phyloP scores from a whole-genome alignment of 2,329 filamentous ascomycete species.

The Phaeoacremonium minimum region DNA sequence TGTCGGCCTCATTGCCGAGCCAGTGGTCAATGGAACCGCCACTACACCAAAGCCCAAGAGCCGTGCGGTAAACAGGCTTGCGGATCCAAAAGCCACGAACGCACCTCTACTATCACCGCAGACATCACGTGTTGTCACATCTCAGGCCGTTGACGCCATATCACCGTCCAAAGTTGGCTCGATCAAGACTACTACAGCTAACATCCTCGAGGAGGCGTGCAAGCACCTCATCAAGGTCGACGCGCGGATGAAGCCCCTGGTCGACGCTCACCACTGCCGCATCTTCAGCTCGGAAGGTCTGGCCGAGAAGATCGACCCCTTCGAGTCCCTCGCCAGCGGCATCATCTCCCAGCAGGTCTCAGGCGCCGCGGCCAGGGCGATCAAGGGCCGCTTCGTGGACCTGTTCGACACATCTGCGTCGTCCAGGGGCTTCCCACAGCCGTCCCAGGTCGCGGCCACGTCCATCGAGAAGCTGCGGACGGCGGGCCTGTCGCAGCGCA shows the following conservation, averaged over 20 bases:
- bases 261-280: conserved; percentile 71
- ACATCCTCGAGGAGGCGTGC: conserved; percentile 70
- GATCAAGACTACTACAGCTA: conserved; percentile 58
- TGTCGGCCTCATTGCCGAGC: conserved; percentile 32
- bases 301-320: conserved; percentile 84
- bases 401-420: conserved; percentile 50
- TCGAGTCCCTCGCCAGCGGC: conserved; percentile 74
- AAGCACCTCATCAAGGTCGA: conserved; percentile 72
- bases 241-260: conserved; percentile 63
- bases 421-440: conserved; percentile 61
- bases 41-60: conserved; percentile 29
- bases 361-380: conserved; percentile 82
- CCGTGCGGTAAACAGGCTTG: conserved; percentile 47
- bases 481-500: conserved; percentile 86
- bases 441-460: conserved; percentile 63
- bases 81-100: conserved; percentile 62
- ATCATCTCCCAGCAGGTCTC: conserved; percentile 98
- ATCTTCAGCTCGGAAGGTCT: conserved; percentile 79
- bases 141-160: conserved; percentile 35
- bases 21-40: conserved; percentile 9
- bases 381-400: conserved; percentile 78
- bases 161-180: conserved; percentile 39
- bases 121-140: conserved; percentile 56
- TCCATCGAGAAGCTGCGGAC: conserved; percentile 68
- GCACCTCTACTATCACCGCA: conserved; percentile 68